Conservation (phyloP, 768 basidiomycete genomes). For the Hysterangium stoloniferum region DNA sequence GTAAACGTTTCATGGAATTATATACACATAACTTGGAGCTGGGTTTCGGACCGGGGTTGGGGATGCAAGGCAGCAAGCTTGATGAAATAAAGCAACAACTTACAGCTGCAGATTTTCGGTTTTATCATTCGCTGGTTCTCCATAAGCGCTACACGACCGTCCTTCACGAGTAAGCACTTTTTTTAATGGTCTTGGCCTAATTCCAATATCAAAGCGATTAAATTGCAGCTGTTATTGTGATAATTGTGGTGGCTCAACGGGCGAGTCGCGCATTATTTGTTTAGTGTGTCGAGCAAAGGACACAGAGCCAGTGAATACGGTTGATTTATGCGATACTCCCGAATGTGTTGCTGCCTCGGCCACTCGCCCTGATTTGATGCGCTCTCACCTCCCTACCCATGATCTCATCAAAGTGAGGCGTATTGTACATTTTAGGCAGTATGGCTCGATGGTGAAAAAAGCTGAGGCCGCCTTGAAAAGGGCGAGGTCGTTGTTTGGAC, state of each 20-base stretch:
- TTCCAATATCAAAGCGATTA: neutral
- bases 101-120: neutral
- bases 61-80: neutral
- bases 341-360: slow-evolving; percentile 18
- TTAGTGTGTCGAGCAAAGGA: slow-evolving; percentile 21
- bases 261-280: slow-evolving; percentile 24
- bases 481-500: too few relatives aligned
- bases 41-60: slow-evolving; percentile 17
- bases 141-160: neutral
- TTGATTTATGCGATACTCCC: slow-evolving; percentile 25
- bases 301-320: slow-evolving; percentile 15
- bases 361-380: slow-evolving; percentile 14
- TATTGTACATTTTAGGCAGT: neutral
- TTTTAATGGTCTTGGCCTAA: neutral
- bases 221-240: slow-evolving; percentile 18
- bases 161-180: neutral
- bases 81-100: neutral
- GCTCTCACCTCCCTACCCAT: slow-evolving; percentile 24
- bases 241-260: slow-evolving; percentile 20
- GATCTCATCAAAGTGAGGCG: slow-evolving; percentile 7
- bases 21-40: slow-evolving; percentile 15
- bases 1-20: neutral
- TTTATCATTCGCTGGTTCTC: neutral
- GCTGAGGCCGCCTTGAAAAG: neutral
- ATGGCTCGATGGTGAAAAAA: neutral